A percentile compares a stretch with the other conserved stretches of the same genome.
phyloP scores from a whole-genome alignment of 805 yeast species.

The Wickerhamomyces silvicola region DNA sequence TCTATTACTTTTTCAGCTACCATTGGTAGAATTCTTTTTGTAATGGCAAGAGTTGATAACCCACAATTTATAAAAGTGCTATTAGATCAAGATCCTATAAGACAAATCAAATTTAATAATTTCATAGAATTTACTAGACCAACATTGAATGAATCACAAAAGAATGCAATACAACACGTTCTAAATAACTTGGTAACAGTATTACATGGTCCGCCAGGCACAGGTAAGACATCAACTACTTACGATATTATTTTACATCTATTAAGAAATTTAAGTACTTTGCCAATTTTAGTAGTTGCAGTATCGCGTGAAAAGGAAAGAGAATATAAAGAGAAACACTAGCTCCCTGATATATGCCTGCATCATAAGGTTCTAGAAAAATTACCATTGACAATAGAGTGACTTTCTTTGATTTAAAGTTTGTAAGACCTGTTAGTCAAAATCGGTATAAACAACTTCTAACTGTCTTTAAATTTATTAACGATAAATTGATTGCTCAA shows the following conservation, averaged over 20 bases:
- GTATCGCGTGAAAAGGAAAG: conserved; percentile 54
- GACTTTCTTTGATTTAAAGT: conserved; percentile 35
- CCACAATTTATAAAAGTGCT: conserved; percentile 46
- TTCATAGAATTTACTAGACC: conserved; percentile 41
- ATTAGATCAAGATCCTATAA: conserved; percentile 47
- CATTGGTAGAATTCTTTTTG: conserved; percentile 54
- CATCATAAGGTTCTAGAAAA: conserved; percentile 53
- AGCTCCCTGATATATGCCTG: conserved; percentile 51
- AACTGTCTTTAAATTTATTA: conserved; percentile 36
- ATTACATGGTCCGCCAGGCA: too few relatives aligned
- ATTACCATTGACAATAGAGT: conserved; percentile 40
- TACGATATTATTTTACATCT: too few relatives aligned
- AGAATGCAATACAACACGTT: conserved; percentile 34
- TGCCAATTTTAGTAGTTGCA: too few relatives aligned
- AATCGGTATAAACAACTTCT: conserved; percentile 45
- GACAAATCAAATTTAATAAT: conserved; percentile 52
- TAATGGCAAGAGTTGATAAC: conserved; percentile 56
- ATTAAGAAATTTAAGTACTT: too few relatives aligned
- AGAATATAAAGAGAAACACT: conserved; percentile 53
- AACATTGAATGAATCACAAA: conserved; percentile 53
- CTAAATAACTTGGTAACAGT: too few relatives aligned
- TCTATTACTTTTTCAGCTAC: conserved; percentile 57
- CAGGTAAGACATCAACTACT: too few relatives aligned
- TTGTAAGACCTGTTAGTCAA: conserved; percentile 36
- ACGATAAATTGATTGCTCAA: conserved; percentile 49